Evolutionary conservation across 257 asterid species (phyloP).

Genomic region (Parsonsia alboflavescens): DNA sequence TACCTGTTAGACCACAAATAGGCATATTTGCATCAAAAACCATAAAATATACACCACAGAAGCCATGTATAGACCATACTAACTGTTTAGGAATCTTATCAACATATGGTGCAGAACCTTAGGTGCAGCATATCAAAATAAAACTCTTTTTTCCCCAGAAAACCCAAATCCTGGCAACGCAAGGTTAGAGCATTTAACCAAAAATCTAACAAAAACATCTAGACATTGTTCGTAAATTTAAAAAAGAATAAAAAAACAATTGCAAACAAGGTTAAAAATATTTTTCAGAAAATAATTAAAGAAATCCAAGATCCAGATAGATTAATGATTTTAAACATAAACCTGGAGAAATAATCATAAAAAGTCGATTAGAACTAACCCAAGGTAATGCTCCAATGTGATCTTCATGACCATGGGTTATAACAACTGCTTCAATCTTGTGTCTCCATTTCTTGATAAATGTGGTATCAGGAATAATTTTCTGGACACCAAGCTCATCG

Average conservation of each 20-base stretch:
- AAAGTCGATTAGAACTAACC: slow-evolving; percentile 71
- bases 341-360: slow-evolving; percentile 13
- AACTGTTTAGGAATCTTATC: background rate
- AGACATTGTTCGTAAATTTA: background rate
- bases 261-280: background rate
- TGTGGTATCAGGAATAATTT: slow-evolving; percentile 95
- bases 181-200: background rate
- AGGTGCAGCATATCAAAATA: background rate
- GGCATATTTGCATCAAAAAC: background rate
- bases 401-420: slow-evolving; percentile 99
- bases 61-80: background rate
- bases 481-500: slow-evolving; percentile 95
- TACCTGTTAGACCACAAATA: slow-evolving; percentile 46
- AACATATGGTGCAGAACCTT: background rate
- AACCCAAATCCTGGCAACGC: background rate
- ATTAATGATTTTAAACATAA: background rate
- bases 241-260: background rate
- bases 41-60: background rate
- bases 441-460: slow-evolving; percentile 96
- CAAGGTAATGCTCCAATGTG: slow-evolving; percentile 99
- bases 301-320: slow-evolving; percentile 2
- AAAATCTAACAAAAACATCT: background rate
- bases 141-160: background rate
- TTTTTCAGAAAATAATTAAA: background rate
- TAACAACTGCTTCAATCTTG: slow-evolving; percentile 97